Evolutionary conservation across 257 asterid species (phyloP).

Genomic region (Nicotiana paniculata): DNA sequence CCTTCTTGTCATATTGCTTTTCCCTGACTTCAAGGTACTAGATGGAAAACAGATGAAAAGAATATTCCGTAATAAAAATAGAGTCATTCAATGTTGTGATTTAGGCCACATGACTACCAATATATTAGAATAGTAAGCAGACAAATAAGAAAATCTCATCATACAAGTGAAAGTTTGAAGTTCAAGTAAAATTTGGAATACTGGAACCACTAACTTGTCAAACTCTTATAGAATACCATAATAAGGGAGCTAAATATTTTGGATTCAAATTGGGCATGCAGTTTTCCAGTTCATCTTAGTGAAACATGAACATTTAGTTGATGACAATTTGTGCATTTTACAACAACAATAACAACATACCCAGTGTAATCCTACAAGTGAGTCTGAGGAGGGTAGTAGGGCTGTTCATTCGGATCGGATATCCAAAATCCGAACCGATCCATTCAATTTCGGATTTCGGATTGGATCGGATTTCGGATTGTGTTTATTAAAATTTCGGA

Average conservation of each 20-base stretch:
- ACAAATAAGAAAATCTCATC: background rate
- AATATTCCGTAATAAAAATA: background rate
- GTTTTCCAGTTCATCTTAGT: background rate
- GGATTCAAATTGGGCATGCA: background rate
- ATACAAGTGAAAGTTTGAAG: background rate
- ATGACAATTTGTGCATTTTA: background rate
- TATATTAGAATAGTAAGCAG: background rate
- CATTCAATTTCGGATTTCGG: too few species aligned
- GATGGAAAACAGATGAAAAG: slow-evolving; percentile 3
- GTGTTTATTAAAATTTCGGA: too few species aligned
- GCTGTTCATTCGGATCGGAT: too few species aligned
- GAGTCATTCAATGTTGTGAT: background rate
- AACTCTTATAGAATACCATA: background rate
- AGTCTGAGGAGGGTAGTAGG: too few species aligned
- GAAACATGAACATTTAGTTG: background rate
- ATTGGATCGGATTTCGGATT: too few species aligned
- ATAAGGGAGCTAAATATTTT: background rate
- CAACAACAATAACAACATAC: too few species aligned
- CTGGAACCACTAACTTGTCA: background rate
- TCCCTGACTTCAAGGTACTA: slow-evolving; percentile 95
- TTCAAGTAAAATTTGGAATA: background rate
- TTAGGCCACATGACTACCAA: background rate
- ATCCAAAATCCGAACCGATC: too few species aligned
- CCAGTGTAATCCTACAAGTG: too few species aligned
- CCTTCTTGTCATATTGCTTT: slow-evolving; percentile 91